These are phyloP conservation scores for Paecilomyces formosus DNA, from an alignment of 2,329 filamentous ascomycete species.

Conservation along the genomic window DNA sequence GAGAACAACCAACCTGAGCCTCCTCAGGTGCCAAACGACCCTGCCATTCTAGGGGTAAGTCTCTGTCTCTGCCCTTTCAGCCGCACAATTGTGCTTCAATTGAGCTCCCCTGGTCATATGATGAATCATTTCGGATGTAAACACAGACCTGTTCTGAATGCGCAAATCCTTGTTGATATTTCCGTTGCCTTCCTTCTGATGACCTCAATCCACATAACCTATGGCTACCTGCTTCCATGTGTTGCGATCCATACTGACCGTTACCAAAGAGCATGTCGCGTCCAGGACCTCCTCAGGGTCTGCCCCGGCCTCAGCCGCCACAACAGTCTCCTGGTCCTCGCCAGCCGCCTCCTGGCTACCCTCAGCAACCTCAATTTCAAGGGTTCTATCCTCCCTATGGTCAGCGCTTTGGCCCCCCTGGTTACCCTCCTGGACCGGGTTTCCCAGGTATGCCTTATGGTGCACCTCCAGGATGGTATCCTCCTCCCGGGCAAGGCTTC, in stretches of 20 bases:
- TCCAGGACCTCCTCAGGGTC: conserved; percentile 32
- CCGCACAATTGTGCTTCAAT: conserved; percentile 5
- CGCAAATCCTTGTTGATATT: conserved; percentile 92
- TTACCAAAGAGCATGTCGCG: conserved; percentile 34
- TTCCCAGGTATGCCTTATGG: conserved; percentile 74
- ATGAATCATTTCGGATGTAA: conserved; percentile 99
- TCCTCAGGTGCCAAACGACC: conserved; percentile 80
- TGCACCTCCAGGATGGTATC: conserved; percentile 69
- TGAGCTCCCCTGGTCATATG: conserved; percentile 26
- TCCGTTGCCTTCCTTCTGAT: conserved; percentile 99
- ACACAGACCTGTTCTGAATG: conserved; percentile 74
- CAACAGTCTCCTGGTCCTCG: conserved; percentile 36
- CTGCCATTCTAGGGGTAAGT: conserved; percentile 96
- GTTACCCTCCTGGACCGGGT: conserved; percentile 52
- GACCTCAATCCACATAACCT: conserved; percentile 14
- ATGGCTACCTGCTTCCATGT: conserved; percentile 3
- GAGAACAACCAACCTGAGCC: conserved; percentile 66
- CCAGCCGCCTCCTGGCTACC: conserved; percentile 31
- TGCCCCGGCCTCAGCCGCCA: conserved; percentile 35
- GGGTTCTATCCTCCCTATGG: conserved; percentile 40
- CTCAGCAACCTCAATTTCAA: conserved; percentile 35
- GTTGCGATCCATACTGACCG: conserved; percentile 3
- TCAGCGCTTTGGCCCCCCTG: conserved; percentile 41
- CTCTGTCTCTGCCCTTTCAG: conserved; percentile 5
- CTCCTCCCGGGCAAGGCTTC: conserved; percentile 66